Evolutionary conservation across 441 rosid genomes (phyloP).

Genomic region (Biscutella laevigata): DNA sequence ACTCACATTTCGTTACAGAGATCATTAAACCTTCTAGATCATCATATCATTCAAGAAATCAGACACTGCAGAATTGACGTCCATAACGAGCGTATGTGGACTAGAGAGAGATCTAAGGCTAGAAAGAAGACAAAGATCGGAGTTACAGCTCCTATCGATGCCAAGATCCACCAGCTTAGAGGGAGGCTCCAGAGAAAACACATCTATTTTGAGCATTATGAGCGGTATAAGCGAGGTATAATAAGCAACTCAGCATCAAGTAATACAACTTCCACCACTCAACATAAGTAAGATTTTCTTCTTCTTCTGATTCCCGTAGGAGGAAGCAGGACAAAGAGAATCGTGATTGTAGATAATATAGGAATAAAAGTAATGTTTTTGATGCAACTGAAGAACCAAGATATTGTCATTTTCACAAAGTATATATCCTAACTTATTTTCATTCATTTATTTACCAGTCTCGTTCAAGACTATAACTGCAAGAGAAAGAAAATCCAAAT

Average conservation of each 20-base stretch:
- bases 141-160: conserved; percentile 77
- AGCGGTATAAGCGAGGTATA: conserved; percentile 25
- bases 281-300: conserved; percentile 15
- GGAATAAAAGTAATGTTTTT: neutral
- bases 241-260: conserved; percentile 20
- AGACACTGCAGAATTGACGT: conserved; percentile 67
- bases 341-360: neutral
- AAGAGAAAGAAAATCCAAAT: neutral
- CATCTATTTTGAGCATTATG: conserved; percentile 27
- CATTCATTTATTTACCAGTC: conserved; percentile 17
- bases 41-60: conserved; percentile 96
- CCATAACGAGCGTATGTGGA: conserved; percentile 77
- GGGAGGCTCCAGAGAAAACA: conserved; percentile 65
- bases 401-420: conserved; percentile 16
- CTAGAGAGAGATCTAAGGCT: conserved; percentile 76
- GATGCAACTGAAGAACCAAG: conserved; percentile 9
- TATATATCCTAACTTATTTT: conserved; percentile 2
- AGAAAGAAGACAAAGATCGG: conserved; percentile 89
- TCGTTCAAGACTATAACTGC: conserved; percentile 11
- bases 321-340: neutral
- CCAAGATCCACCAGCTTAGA: conserved; percentile 75
- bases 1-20: conserved; percentile 70
- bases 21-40: conserved; percentile 73
- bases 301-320: neutral
- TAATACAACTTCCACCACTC: conserved; percentile 26